Percentiles rank a stretch among this genome's conserved stretches.
phyloP scores from a whole-genome alignment of 2,329 filamentous ascomycete species.

The Fusarium sp. region DNA sequence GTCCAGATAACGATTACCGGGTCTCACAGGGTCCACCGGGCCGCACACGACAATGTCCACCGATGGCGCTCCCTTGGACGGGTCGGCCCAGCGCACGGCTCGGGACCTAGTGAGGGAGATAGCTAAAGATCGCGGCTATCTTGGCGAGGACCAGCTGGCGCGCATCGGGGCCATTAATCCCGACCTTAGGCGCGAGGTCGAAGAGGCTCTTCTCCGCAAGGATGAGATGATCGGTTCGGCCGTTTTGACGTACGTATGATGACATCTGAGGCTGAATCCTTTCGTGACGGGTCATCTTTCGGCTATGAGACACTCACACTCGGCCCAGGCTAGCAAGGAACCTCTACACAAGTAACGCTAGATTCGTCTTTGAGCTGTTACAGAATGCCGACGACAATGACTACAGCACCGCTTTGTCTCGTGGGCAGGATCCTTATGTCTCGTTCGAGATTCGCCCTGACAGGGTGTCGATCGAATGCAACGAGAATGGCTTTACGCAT shows the following conservation, averaged over 20 bases:
- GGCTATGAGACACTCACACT: slow-evolving; percentile 1
- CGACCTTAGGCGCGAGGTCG: slow-evolving; percentile 35
- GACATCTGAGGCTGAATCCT: neutral
- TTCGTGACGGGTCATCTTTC: neutral
- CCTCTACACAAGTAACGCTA: slow-evolving; percentile 59
- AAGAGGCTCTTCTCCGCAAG: slow-evolving; percentile 43
- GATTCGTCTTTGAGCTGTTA: slow-evolving; percentile 68
- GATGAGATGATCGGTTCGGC: slow-evolving; percentile 46
- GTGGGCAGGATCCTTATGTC: slow-evolving; percentile 49
- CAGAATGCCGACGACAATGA: slow-evolving; percentile 70
- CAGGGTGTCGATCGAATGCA: slow-evolving; percentile 64
- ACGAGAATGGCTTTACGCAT: slow-evolving; percentile 63
- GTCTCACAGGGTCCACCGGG: slow-evolving; percentile 17
- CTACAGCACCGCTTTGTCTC: slow-evolving; percentile 50
- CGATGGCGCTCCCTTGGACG: neutral
- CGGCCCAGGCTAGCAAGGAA: slow-evolving; percentile 57
- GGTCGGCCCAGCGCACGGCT: slow-evolving; percentile 16
- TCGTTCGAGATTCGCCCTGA: slow-evolving; percentile 55
- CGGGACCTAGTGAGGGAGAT: slow-evolving; percentile 40
- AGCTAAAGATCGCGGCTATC: slow-evolving; percentile 42
- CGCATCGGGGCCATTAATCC: slow-evolving; percentile 35
- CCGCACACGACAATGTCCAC: slow-evolving; percentile 9
- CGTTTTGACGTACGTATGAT: slow-evolving; percentile 39
- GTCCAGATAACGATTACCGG: neutral
- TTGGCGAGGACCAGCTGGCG: slow-evolving; percentile 40